Base-by-base conservation (phyloP, 2,329 filamentous ascomycete species). In the Rhynchosporium graminicola region DNA sequence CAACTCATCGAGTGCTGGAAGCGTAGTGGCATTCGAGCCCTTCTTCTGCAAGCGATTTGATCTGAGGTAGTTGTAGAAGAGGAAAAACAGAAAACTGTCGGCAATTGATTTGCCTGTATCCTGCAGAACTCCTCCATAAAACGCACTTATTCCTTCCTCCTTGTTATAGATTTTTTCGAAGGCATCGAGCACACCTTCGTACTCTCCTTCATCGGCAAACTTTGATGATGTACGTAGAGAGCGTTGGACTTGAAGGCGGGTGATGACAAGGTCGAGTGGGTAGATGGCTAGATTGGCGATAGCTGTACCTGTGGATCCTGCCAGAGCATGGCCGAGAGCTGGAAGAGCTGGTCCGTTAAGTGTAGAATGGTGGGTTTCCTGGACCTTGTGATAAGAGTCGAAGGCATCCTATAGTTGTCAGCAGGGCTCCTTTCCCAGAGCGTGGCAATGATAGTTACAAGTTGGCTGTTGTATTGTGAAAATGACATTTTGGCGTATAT, bases 21-120 rank as follows among this genome's bases (percentile, higher is more conserved):
- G 77, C 26, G 66, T 76, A 67, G 63, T 74, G 55, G 69, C 69
- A 12, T 66, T 70, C 0, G 20, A 74, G 68, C 73, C 77, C 68
- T 77, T 75, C 56, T 76, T 75, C 51, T 77, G 72, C 56, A 82
- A 72, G 31, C 75, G 70, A 26, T 71, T 70, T 3, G 74, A 72
- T 20, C 76, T 74, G 60, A 79, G 72, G 69, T 77, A 78, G 66
- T 82, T 90, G 77, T 96, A 96, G 63, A 90, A 88, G 20, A 94
- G 82, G 77, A 96, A 96, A 80, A 96, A 96, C 57, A 96, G 80
- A 73, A 95, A 94, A 61, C 88, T 90, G 77, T 95, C 91, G 36
- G 85, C 81, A 28, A 87, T 80, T 29, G 85, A 87, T 74, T 90
- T 91, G 70, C 79, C 80, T 10, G 88, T 84, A 71, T 90, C 88